Evolutionary conservation across 2,329 filamentous ascomycete genomes (phyloP), one percentile per base, ranked within the genome.

Genomic region (Penicillium sp.): DNA sequence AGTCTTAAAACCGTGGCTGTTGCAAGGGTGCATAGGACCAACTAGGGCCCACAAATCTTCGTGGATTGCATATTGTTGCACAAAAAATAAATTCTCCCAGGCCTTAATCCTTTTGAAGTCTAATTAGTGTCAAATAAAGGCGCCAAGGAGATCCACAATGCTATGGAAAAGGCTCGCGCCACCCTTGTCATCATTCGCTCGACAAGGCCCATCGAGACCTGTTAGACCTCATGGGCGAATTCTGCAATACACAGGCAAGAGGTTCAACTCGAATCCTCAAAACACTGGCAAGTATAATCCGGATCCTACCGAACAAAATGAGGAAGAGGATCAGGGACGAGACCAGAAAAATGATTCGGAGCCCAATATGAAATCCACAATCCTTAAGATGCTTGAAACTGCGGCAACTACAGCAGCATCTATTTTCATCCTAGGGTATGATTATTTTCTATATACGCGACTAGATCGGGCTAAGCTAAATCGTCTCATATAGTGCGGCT

Each of bases 331-430:
- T 11, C 59, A 54, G 35, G 61, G 57, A n/a, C 64, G 65, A 57
- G 61, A 56, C 19, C 54, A 60, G 39, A 58, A 55, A 33, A 59
- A 57, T 26, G 65, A 73, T 47, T 42, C 39, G 19, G 72, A 73
- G 19, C 68, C 68, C 21, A 72, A 55, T 39, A 52, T 74, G 29
- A 77, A 68, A 60, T 70, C 74, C 13, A 79, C 78, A 2, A 59
- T 75, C 8, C 75, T 78, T 39, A 90, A 88, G 69, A 90, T 91
- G 85, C 75, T 86, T 53, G 90, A 93, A 72, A 81, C 87, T 6
- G 90, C 89, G 2, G 87, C 86, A 9, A 92, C 90, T 0, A 91
- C 90, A 0, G 82, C 91, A 58, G 88, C 90, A 26, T 91, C 88
- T 22, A 88, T 93, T 55, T 65, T 87, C 11, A 85, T 93, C 16